Evolutionary conservation across 2,329 filamentous ascomycete genomes (phyloP).

Genomic region (Beauveria varroae): DNA sequence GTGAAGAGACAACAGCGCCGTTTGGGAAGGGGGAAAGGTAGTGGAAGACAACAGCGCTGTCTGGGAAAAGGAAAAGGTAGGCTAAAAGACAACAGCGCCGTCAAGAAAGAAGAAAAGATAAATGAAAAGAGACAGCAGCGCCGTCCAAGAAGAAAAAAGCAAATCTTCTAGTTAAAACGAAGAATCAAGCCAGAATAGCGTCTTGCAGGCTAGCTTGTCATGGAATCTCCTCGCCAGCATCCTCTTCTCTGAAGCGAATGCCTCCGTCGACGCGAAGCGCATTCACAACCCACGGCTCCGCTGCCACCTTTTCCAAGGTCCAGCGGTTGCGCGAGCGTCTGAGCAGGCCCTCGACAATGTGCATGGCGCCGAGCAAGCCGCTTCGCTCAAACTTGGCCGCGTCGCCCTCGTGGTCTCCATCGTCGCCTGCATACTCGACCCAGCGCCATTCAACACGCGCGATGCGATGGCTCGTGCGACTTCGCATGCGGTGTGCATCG

Average conservation of each 20-base stretch:
- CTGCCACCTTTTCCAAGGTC: conserved; percentile 64
- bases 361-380: conserved; percentile 66
- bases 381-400: conserved; percentile 52
- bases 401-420: conserved; percentile 76
- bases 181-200: too few relatives aligned
- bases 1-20: too few relatives aligned
- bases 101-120: neutral
- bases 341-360: conserved; percentile 75
- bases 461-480: conserved; percentile 85
- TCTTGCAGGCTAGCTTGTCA: conserved; percentile 7
- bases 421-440: conserved; percentile 75
- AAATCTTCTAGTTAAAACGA: too few relatives aligned
- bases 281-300: conserved; percentile 66
- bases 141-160: too few relatives aligned
- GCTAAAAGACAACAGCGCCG: too few relatives aligned
- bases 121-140: neutral
- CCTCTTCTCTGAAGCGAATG: conserved; percentile 51
- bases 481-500: conserved; percentile 67
- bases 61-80: neutral
- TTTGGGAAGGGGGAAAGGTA: conserved; percentile 6
- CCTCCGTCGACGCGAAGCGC: conserved; percentile 63
- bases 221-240: conserved; percentile 46
- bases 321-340: conserved; percentile 76
- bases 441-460: conserved; percentile 93
- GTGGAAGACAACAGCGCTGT: neutral